phyloP scores from a whole-genome alignment of 768 basidiomycete species.

The Mycena chlorophos region DNA sequence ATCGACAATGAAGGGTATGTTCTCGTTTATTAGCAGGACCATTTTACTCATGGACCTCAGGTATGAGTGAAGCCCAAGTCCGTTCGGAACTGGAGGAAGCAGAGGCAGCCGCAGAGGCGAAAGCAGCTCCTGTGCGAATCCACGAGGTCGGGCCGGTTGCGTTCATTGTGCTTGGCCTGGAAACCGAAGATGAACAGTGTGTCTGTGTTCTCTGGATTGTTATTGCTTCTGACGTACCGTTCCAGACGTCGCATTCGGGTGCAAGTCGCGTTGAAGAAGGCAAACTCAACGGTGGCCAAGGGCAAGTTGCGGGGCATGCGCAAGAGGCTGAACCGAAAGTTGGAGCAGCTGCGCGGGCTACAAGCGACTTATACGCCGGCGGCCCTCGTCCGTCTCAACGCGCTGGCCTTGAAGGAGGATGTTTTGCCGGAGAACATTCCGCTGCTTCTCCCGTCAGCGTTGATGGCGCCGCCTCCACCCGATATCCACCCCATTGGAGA shows the following conservation, averaged over 20 bases:
- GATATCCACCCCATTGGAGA: no score
- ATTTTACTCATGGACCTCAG: neutral
- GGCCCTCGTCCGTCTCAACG: neutral
- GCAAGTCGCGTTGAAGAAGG: neutral
- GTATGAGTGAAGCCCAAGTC: neutral
- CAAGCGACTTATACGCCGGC: constrained; percentile 10
- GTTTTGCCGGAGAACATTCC: neutral
- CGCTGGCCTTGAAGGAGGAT: neutral
- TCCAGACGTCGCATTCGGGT: neutral
- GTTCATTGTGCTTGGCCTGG: neutral
- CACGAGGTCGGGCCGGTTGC: neutral
- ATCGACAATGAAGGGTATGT: neutral
- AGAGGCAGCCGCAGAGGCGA: neutral
- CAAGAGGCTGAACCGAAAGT: neutral
- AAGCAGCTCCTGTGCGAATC: neutral
- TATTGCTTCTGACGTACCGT: neutral
- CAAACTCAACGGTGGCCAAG: neutral
- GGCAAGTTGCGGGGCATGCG: neutral
- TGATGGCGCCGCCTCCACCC: neutral
- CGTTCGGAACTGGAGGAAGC: neutral
- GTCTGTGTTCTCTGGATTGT: neutral
- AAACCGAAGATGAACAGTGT: neutral
- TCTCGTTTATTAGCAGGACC: neutral
- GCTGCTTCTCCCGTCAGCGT: constrained; percentile 1
- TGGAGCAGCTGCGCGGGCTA: neutral